phyloP scores from a whole-genome alignment of 2,329 filamentous ascomycete genomes.

The Pyrenophora tritici-repentis region DNA sequence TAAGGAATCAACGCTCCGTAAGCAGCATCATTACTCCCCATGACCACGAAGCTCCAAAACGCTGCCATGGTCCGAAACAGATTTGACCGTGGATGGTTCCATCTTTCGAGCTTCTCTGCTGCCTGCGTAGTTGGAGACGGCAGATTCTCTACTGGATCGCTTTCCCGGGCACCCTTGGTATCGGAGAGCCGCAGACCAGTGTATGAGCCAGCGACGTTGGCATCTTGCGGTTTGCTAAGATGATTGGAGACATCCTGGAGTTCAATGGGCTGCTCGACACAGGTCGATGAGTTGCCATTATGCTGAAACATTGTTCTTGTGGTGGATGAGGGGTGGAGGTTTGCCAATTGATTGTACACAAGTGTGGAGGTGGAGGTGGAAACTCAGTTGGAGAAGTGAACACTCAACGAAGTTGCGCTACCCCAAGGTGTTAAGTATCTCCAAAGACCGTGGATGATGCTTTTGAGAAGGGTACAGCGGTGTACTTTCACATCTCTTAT shows the following conservation, averaged over 20 bases:
- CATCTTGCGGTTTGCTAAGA: constrained; percentile 25
- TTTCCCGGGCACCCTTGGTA: constrained; percentile 14
- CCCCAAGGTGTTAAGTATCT: no score
- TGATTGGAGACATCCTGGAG: constrained; percentile 37
- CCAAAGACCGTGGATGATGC: no score
- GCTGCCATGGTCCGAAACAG: constrained; percentile 63
- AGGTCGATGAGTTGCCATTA: constrained; percentile 44
- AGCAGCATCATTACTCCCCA: constrained; percentile 72
- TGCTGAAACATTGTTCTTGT: constrained; percentile 31
- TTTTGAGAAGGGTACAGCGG: no score
- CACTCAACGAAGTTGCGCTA: no score
- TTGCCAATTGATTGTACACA: neutral
- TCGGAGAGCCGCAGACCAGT: constrained; percentile 24
- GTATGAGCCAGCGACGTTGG: constrained; percentile 20
- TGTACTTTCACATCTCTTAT: no score
- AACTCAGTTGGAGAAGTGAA: no score
- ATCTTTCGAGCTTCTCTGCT: constrained; percentile 56
- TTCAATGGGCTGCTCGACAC: constrained; percentile 37
- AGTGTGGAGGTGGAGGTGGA: neutral
- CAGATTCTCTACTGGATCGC: constrained; percentile 46
- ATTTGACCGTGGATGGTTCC: constrained; percentile 67
- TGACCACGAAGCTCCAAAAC: constrained; percentile 66
- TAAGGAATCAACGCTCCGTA: constrained; percentile 62
- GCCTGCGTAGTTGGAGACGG: constrained; percentile 54
- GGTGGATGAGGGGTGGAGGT: neutral